phyloP scores from a whole-genome alignment of 1,284 basidiomycete genomes.

The Exobasidium rhododendri region DNA sequence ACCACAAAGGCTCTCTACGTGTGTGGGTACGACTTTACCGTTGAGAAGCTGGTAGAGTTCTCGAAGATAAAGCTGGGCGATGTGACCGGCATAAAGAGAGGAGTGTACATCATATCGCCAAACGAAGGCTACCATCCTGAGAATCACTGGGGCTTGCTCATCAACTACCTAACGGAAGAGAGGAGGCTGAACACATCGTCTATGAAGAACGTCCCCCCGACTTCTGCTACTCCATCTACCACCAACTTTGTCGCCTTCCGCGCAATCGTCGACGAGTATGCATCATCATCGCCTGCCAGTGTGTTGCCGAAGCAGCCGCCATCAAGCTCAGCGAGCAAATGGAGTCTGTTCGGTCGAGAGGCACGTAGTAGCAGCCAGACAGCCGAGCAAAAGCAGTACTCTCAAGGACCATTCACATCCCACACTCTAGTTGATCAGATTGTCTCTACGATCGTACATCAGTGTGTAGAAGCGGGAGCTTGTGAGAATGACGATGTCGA shows the following conservation, averaged over 20 bases:
- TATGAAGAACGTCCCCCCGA: slow-evolving; percentile 29
- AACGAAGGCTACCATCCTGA: slow-evolving; percentile 42
- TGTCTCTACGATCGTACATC: slow-evolving; percentile 76
- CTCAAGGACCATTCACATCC: slow-evolving; percentile 1
- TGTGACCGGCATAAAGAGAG: slow-evolving; percentile 78
- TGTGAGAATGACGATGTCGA: slow-evolving; percentile 22
- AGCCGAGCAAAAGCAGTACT: background rate
- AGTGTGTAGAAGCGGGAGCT: slow-evolving; percentile 55
- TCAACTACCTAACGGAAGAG: slow-evolving; percentile 32
- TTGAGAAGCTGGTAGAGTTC: slow-evolving; percentile 46
- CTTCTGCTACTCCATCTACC: slow-evolving; percentile 17
- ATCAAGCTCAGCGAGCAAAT: background rate
- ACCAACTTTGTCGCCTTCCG: slow-evolving; percentile 38
- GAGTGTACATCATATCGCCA: slow-evolving; percentile 55
- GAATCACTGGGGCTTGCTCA: slow-evolving; percentile 46
- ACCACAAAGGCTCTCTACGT: slow-evolving; percentile 67
- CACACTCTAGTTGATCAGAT: slow-evolving; percentile 81
- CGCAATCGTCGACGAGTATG: slow-evolving; percentile 39
- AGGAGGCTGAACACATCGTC: slow-evolving; percentile 29
- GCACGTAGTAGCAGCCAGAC: background rate
- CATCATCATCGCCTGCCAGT: background rate
- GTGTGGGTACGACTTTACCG: slow-evolving; percentile 68
- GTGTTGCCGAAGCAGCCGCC: no score
- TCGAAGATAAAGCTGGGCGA: slow-evolving; percentile 75
- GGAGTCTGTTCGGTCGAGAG: background rate